Percentiles rank a stretch among this genome's conserved stretches.
These are phyloP conservation scores for Zasmidium angulare DNA, from an alignment of 2,329 filamentous ascomycete genomes.

Conservation along the genomic window DNA sequence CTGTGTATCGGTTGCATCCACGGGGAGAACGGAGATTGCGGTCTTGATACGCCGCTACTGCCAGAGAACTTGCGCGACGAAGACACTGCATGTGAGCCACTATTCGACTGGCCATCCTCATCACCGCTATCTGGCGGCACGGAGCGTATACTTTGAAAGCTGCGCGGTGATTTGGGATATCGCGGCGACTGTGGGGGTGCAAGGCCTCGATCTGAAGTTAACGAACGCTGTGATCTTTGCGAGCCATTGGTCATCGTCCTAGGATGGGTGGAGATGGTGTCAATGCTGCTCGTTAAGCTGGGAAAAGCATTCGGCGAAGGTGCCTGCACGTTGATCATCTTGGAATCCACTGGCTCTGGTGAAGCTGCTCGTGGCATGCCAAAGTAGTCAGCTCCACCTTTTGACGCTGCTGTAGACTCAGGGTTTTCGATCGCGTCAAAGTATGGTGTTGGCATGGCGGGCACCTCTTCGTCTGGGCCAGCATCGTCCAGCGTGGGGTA, in stretches of 20 bases:
- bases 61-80: slow-evolving; percentile 79
- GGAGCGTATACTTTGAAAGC: slow-evolving; percentile 47
- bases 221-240: slow-evolving; percentile 29
- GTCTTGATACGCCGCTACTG: slow-evolving; percentile 62
- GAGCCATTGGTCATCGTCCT: slow-evolving; percentile 42
- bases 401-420: slow-evolving; percentile 7
- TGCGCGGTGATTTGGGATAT: slow-evolving; percentile 43
- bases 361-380: slow-evolving; percentile 46
- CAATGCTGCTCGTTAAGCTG: slow-evolving; percentile 36
- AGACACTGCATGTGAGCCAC: slow-evolving; percentile 55
- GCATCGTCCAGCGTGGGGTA: slow-evolving; percentile 34
- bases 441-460: slow-evolving; percentile 23
- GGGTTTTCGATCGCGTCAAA: slow-evolving; percentile 26
- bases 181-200: slow-evolving; percentile 37
- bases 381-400: slow-evolving; percentile 42
- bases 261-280: slow-evolving; percentile 38
- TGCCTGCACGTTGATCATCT: slow-evolving; percentile 41
- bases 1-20: slow-evolving; percentile 63
- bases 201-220: slow-evolving; percentile 28
- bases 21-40: slow-evolving; percentile 65
- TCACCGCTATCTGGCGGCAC: slow-evolving; percentile 56
- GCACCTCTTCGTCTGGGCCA: slow-evolving; percentile 18
- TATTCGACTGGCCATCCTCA: slow-evolving; percentile 62
- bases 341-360: slow-evolving; percentile 46
- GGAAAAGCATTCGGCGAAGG: slow-evolving; percentile 42